A percentile compares a stretch with the other conserved stretches of the same genome.
phyloP scores from a whole-genome alignment of 2,329 filamentous ascomycete genomes.

The Ceratocystis ficicola region DNA sequence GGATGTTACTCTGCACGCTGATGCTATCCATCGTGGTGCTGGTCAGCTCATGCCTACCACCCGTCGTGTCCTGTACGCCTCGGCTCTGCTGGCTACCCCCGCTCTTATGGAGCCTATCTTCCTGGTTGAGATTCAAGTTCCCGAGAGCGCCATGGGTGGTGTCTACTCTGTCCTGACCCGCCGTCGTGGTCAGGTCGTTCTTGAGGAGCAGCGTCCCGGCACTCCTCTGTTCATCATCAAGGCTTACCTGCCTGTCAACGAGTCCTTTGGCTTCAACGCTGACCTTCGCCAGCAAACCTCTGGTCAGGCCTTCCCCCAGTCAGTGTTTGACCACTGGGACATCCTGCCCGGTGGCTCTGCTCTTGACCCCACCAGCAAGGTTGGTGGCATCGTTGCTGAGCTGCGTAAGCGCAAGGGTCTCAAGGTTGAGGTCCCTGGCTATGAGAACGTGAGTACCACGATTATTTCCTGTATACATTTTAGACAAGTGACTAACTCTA shows the following conservation, averaged over 20 bases:
- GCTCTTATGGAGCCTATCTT: slow-evolving; percentile 93
- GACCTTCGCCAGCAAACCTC: slow-evolving; percentile 88
- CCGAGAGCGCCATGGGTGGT: slow-evolving; percentile 97
- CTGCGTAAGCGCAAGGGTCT: slow-evolving; percentile 99
- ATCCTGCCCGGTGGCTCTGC: slow-evolving; percentile 86
- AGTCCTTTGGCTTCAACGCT: slow-evolving; percentile 98
- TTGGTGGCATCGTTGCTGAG: slow-evolving; percentile 67
- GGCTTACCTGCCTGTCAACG: slow-evolving; percentile 90
- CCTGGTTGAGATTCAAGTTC: slow-evolving; percentile 98
- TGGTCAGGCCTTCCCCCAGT: slow-evolving; percentile 98
- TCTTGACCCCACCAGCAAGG: slow-evolving; percentile 69
- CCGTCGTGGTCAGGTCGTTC: slow-evolving; percentile 97
- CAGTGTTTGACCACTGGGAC: slow-evolving; percentile 98
- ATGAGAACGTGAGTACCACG: slow-evolving; percentile 66
- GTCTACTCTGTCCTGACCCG: slow-evolving; percentile 98
- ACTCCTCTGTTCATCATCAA: slow-evolving; percentile 98
- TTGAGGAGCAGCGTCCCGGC: slow-evolving; percentile 93
- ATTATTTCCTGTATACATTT: neutral
- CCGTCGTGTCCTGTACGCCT: slow-evolving; percentile 93
- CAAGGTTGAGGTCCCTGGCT: slow-evolving; percentile 86
- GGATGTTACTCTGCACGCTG: slow-evolving; percentile 98
- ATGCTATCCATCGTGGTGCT: slow-evolving; percentile 99
- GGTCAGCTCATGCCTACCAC: slow-evolving; percentile 97
- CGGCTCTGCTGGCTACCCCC: slow-evolving; percentile 80
- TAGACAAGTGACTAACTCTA: slow-evolving; percentile 3